Evolutionary conservation across 371 early-diverging fungal species (phyloP).

Genomic region (Syncephalastrum sp.): DNA sequence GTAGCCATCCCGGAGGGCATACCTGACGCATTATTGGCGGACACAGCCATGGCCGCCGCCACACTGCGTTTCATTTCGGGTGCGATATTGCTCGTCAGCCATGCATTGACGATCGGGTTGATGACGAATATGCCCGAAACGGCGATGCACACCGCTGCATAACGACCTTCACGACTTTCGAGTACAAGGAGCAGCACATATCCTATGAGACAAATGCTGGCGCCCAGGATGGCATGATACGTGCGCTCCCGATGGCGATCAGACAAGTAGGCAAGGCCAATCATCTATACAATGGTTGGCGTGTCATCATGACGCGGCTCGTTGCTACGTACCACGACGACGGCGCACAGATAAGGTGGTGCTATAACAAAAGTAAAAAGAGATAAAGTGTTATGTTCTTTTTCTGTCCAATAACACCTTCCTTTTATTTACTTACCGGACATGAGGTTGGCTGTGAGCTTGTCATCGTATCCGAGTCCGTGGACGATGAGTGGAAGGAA

Average conservation of each 20-base stretch:
- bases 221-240: conserved; percentile 40
- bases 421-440: conserved; percentile 25
- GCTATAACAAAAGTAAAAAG: conserved; percentile 21
- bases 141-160: conserved; percentile 41
- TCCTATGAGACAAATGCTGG: conserved; percentile 32
- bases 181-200: conserved; percentile 29
- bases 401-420: not conserved
- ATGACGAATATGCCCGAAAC: conserved; percentile 47
- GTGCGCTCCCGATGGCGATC: conserved; percentile 37
- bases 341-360: conserved; percentile 45
- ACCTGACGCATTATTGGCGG: conserved; percentile 48
- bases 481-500: conserved; percentile 44
- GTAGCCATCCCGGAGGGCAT: not conserved
- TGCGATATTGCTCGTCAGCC: conserved; percentile 46
- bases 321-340: conserved; percentile 31
- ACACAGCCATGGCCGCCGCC: conserved; percentile 50
- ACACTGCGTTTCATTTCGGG: conserved; percentile 50
- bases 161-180: conserved; percentile 17
- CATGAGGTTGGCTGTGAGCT: conserved; percentile 47
- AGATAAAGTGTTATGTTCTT: not conserved
- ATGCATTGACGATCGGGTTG: conserved; percentile 50
- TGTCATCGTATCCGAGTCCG: conserved; percentile 45
- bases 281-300: conserved; percentile 26
- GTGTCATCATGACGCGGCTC: not conserved
- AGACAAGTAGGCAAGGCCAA: conserved; percentile 37